Conservation (phyloP, 768 basidiomycete species). For the Pulveroboletus ravenelii region DNA sequence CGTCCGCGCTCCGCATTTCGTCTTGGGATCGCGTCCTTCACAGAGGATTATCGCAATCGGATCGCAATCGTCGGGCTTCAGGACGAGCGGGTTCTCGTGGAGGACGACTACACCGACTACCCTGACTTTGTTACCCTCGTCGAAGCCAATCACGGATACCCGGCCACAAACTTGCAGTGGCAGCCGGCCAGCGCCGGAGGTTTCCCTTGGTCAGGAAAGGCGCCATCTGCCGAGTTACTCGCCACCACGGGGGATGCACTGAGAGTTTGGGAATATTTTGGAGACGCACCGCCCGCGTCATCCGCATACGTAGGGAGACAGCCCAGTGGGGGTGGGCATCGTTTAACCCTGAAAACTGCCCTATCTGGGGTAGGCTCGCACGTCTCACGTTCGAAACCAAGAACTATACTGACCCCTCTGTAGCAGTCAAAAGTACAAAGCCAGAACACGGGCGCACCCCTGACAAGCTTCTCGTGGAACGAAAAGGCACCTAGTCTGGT, state of each 20-base stretch:
- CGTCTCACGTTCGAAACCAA: not conserved
- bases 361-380: slow-evolving; percentile 66
- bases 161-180: slow-evolving; percentile 91
- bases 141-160: slow-evolving; percentile 83
- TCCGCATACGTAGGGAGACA: slow-evolving; percentile 71
- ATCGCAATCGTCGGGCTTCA: slow-evolving; percentile 76
- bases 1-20: slow-evolving; percentile 78
- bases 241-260: slow-evolving; percentile 94
- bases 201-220: slow-evolving; percentile 67
- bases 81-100: slow-evolving; percentile 83
- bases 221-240: slow-evolving; percentile 67
- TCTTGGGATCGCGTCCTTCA: slow-evolving; percentile 79
- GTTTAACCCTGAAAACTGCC: slow-evolving; percentile 67
- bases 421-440: slow-evolving; percentile 89
- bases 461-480: slow-evolving; percentile 98
- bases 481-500: slow-evolving; percentile 85
- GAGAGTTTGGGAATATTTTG: slow-evolving; percentile 84
- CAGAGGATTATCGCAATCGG: slow-evolving; percentile 78
- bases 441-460: slow-evolving; percentile 77
- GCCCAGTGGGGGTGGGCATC: slow-evolving; percentile 52
- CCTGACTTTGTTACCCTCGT: slow-evolving; percentile 85
- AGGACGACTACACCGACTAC: slow-evolving; percentile 78
- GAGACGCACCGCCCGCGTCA: slow-evolving; percentile 53
- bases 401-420: slow-evolving; percentile 9
- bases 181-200: slow-evolving; percentile 70